Base-by-base conservation (phyloP, 2,329 filamentous ascomycete species). In the Cordyceps javanica region DNA sequence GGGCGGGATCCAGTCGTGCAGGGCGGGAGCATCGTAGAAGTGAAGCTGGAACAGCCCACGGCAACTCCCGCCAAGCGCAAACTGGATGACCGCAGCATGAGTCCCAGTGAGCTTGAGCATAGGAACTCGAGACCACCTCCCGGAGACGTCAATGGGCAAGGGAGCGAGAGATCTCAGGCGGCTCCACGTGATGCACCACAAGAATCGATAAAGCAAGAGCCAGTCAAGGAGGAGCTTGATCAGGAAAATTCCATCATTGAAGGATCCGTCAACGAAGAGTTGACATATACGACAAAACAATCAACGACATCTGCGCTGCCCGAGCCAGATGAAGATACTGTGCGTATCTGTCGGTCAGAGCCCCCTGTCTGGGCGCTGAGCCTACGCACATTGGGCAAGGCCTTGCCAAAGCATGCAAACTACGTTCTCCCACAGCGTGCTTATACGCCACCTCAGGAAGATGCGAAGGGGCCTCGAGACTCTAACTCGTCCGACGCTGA, bases 351-450 rank as follows among this genome's bases (percentile, higher is more conserved):
- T 32, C 73, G 76, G 46, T 61, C 65, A 21, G 68, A 70, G 9
- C 66, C 72, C 7, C 81, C 81, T 0, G 59, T 75, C 2, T 84
- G 79, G 79, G 81, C 80, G 0, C 75, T 76, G 56, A 74, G 67
- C 30, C 69, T 66, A 58, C 70, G 67, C 53, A 63, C 57, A 21
- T 62, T 74, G 41, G 72, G 67, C 53, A 72, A 68, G 60, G 71
- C 65, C 53, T 63, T 67, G 53, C 75, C 78, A 6, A 70, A 65
- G 41, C 70, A 74, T 38, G 70, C 72, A 56, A 82, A 82, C 61
- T 76, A 74, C 60, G 70, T 75, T 42, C 66, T 82, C 14, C 77
- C 75, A 59, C 75, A 75, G 53, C 68, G 69, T 10, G 61, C 65
- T 4, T 67, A 71, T 16, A 58, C 45, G 4, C 7, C 66, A 0